Percentiles rank a stretch among this genome's conserved stretches.
phyloP scores from a whole-genome alignment of 2,329 filamentous ascomycete genomes.

The Claviceps purpurea region DNA sequence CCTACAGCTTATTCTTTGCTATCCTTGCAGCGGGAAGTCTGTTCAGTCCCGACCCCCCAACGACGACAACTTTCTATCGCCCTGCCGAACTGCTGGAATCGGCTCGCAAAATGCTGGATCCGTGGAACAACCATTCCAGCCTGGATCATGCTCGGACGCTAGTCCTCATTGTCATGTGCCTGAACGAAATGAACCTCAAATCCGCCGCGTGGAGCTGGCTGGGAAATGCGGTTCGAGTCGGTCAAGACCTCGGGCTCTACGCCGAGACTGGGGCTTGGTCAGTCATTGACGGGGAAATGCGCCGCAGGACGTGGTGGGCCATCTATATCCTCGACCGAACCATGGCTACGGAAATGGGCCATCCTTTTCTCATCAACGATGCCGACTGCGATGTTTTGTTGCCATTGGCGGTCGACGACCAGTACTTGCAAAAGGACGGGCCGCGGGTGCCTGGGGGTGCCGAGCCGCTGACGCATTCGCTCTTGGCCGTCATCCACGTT shows the following conservation, averaged over 20 bases:
- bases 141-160: slow-evolving; percentile 63
- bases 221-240: slow-evolving; percentile 62
- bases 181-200: slow-evolving; percentile 76
- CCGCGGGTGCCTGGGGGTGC: slow-evolving; percentile 37
- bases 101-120: slow-evolving; percentile 57
- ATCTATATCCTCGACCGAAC: slow-evolving; percentile 81
- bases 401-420: slow-evolving; percentile 69
- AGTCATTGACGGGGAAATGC: slow-evolving; percentile 70
- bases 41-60: slow-evolving; percentile 44
- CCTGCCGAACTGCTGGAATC: slow-evolving; percentile 56
- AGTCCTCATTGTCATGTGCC: slow-evolving; percentile 62
- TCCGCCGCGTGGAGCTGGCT: slow-evolving; percentile 80
- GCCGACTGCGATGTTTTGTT: slow-evolving; percentile 75
- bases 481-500: slow-evolving; percentile 70
- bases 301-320: slow-evolving; percentile 84
- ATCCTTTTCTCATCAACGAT: slow-evolving; percentile 73
- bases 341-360: slow-evolving; percentile 65
- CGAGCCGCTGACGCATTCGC: slow-evolving; percentile 50
- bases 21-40: slow-evolving; percentile 73
- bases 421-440: slow-evolving; percentile 51
- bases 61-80: slow-evolving; percentile 37
- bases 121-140: slow-evolving; percentile 67
- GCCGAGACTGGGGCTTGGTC: slow-evolving; percentile 60
- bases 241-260: slow-evolving; percentile 75
- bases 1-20: slow-evolving; percentile 69